Base-by-base conservation (phyloP, 164 flowering plant genomes). In the Hamamelis virginiana region DNA sequence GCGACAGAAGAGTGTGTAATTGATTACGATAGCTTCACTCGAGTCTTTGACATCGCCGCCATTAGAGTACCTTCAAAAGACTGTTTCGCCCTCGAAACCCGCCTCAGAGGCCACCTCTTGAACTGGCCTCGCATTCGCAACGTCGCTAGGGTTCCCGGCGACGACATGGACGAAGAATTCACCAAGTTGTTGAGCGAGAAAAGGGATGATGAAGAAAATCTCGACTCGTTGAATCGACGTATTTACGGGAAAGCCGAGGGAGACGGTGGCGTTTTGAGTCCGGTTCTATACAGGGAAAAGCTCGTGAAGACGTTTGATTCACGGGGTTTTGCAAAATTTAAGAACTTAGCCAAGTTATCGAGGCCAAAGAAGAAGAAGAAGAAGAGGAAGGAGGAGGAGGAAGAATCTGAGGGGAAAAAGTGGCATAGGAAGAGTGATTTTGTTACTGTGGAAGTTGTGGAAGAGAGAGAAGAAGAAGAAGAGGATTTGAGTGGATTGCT, bases 71-170 rank as follows among this genome's bases (percentile, higher is more conserved):
- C 98, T 6, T 70, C 98, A 0, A 85, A 79, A 52, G 82, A 82
- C 51, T 91, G 98, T 66, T 84, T 71, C 60, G 75, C 84, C 28
- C 83, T 95, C 4, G 99, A 95, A 69, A 84, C 68, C 66, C 88
- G 92, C 15, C 78, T 95, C 50, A 74, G 98, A 13, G 98, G 98
- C 33, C 98, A 92, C 75, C 86, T 95, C 10, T 73, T 95, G 68
- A 95, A 95, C 74, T 92, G 99, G 99, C 97, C 99, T 8, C 85
- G 99, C 9, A 71, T 95, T 45, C 83, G 85, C n/a, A 95, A 95
- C 80, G 76, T 92, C 22, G 97, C 95, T 18, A 78, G 97, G 62
- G 97, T 92, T 56, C 85, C 88, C 1, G 97, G 97, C 0, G 97
- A 92, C 21, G 98, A 95, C 22, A 71, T 92, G 28, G 97, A 92